Evolutionary conservation across 2,329 filamentous ascomycete species (phyloP).

Genomic region (Cryoendolithus antarcticus): DNA sequence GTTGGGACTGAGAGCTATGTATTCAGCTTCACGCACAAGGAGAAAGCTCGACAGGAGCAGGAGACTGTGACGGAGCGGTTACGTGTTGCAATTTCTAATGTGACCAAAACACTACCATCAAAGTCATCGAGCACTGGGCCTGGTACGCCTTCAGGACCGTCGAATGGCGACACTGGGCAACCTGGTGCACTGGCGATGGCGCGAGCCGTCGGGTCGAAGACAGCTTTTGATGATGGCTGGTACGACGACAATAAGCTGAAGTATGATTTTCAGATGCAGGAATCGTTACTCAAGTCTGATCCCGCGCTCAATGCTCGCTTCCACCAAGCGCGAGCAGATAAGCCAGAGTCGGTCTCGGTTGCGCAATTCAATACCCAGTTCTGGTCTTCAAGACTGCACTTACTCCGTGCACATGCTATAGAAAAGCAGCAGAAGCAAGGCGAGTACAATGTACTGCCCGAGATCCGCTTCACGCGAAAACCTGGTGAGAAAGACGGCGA

Average conservation of each 20-base stretch:
- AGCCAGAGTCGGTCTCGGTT: conserved; percentile 70
- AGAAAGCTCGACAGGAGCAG: conserved; percentile 68
- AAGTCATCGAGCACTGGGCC: conserved; percentile 3
- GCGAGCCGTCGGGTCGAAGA: conserved; percentile 46
- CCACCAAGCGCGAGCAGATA: conserved; percentile 68
- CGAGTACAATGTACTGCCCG: conserved; percentile 85
- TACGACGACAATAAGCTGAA: conserved; percentile 74
- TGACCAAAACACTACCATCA: conserved; percentile 8
- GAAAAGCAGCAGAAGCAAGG: conserved; percentile 77
- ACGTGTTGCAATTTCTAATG: conserved; percentile 56
- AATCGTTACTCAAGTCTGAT: conserved; percentile 76
- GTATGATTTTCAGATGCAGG: conserved; percentile 68
- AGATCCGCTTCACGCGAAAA: conserved; percentile 49
- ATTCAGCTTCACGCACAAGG: conserved; percentile 75
- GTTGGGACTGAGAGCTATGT: conserved; percentile 65
- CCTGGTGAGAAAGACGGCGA: conserved; percentile 42
- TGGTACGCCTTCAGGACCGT: conserved; percentile 11
- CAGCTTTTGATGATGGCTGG: conserved; percentile 43
- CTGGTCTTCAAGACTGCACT: conserved; percentile 78
- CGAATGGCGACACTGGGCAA: conserved; percentile 19
- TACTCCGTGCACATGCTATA: conserved; percentile 81
- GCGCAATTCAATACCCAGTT: conserved; percentile 82
- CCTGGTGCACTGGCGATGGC: conserved; percentile 69
- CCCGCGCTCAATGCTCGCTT: conserved; percentile 65
- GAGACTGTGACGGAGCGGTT: conserved; percentile 73